Conservation (phyloP, 768 basidiomycete genomes). For the Lactarius trivialis region DNA sequence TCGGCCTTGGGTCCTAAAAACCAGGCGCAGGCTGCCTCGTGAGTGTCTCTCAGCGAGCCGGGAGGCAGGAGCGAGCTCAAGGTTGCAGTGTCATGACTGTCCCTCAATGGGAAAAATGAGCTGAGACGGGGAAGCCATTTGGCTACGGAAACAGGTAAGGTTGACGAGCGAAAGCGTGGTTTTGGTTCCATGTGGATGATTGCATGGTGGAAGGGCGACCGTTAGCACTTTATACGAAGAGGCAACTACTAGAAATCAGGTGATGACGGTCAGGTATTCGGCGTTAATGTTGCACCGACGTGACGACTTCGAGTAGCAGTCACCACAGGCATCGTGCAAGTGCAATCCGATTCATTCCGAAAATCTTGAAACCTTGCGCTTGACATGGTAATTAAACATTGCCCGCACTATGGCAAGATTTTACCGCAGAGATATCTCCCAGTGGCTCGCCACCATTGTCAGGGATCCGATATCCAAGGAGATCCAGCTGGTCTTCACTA, state of each 20-base stretch:
- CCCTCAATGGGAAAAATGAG: not conserved
- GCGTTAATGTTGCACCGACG: too few relatives aligned
- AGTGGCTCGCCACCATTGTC: too few relatives aligned
- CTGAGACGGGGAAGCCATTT: conserved; percentile 12
- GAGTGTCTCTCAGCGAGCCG: conserved; percentile 13
- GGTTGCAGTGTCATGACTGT: not conserved
- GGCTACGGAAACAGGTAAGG: not conserved
- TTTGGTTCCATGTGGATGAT: not conserved
- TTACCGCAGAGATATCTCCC: too few relatives aligned
- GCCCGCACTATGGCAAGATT: too few relatives aligned
- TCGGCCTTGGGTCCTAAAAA: conserved; percentile 38
- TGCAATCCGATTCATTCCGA: too few relatives aligned
- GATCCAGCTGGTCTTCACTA: too few relatives aligned
- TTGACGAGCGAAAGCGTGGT: not conserved
- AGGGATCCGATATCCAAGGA: too few relatives aligned
- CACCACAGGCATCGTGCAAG: too few relatives aligned
- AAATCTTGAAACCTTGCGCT: too few relatives aligned
- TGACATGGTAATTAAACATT: too few relatives aligned
- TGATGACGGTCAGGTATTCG: not conserved
- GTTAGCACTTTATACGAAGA: not conserved
- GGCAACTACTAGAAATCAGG: not conserved
- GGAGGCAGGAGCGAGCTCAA: not conserved
- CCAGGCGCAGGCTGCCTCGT: conserved; percentile 32
- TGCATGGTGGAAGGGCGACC: not conserved
- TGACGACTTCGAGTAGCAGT: too few relatives aligned